Evolutionary conservation across 2,329 filamentous ascomycete species (phyloP), one percentile per base, ranked within the genome.

Genomic region (Epichloe hybrida): DNA sequence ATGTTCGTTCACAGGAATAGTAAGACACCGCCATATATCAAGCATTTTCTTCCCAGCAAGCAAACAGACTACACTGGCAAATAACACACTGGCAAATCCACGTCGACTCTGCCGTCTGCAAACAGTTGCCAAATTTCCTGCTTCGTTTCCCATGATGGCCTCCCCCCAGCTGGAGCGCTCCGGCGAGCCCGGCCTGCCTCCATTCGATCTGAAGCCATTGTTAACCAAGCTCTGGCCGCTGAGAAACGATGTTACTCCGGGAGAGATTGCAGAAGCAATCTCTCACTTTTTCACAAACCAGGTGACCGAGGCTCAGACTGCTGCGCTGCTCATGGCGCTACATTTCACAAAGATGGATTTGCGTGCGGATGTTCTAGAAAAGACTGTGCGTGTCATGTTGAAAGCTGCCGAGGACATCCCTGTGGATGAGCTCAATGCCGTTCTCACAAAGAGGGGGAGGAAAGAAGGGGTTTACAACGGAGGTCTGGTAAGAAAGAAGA

Each of bases 271-370:
- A 53, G 76, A 84, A n/a, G 90, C 91, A 50, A 84, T 97, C 59
- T 84, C 88, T 4, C 76, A 91, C 62, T 94, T 96, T 64, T 97
- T 97, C 68, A 90, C 89, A 52, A 84, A 96, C 69, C 81, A 82
- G 57, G 75, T 97, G 17, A 91, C 87, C n/a, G 83, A 87, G 39
- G 86, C 90, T 8, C 93, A 97, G 66, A 86, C 86, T 1, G 86
- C 87, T 50, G 86, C 90, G 39, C 75, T 98, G 51, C 75, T 97
- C 49, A 96, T 93, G 62, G 86, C 89, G 50, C 75, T 98, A 45
- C 91, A 96, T 70, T 96, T 95, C 58, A 95, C 89, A 2, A 82
- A 83, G 52, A 80, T 88, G 66, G 93, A 97, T 66, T 80, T 85
- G 57, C 80, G 84, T 56, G 80, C 90, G 27, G 86, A 93, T 62